Conservation (phyloP, 805 yeast genomes). For the Saccharomycopsis fibuligera region DNA sequence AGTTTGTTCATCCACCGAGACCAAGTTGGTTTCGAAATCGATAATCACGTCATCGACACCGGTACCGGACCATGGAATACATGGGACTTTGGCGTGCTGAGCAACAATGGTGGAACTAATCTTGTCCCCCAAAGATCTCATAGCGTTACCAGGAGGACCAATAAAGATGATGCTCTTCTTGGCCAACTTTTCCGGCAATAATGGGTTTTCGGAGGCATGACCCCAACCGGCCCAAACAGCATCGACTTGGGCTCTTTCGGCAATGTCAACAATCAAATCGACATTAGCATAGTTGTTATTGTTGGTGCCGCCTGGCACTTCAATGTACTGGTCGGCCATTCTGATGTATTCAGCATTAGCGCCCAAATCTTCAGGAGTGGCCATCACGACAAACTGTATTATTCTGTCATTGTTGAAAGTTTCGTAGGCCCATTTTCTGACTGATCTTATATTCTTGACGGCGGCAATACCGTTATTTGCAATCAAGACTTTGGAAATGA, state of each 20-base stretch:
- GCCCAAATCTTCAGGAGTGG: slow-evolving; percentile 97
- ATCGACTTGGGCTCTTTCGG: slow-evolving; percentile 92
- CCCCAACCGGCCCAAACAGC: slow-evolving; percentile 99
- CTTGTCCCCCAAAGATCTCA: slow-evolving; percentile 99
- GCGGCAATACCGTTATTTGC: slow-evolving; percentile 99
- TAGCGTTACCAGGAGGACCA: slow-evolving; percentile 99
- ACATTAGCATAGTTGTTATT: slow-evolving; percentile 98
- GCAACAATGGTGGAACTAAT: slow-evolving; percentile 98
- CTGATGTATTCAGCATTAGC: slow-evolving; percentile 97
- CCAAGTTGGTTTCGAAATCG: slow-evolving; percentile 67
- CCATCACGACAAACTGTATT: slow-evolving; percentile 94
- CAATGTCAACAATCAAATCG: slow-evolving; percentile 92
- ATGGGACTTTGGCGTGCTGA: slow-evolving; percentile 96
- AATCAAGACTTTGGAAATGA: slow-evolving; percentile 78
- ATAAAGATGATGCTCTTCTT: slow-evolving; percentile 86
- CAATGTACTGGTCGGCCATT: slow-evolving; percentile 98
- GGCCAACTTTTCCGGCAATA: slow-evolving; percentile 88
- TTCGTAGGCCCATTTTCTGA: slow-evolving; percentile 98
- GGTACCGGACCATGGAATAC: slow-evolving; percentile 99
- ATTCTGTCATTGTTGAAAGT: slow-evolving; percentile 96
- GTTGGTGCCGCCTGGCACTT: slow-evolving; percentile 99
- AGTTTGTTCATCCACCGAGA: slow-evolving; percentile 78
- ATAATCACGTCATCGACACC: slow-evolving; percentile 80
- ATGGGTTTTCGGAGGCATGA: slow-evolving; percentile 98
- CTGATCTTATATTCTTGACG: slow-evolving; percentile 94